Conservation (phyloP, 129 eudicot species). For the Artemisia tridentata region DNA sequence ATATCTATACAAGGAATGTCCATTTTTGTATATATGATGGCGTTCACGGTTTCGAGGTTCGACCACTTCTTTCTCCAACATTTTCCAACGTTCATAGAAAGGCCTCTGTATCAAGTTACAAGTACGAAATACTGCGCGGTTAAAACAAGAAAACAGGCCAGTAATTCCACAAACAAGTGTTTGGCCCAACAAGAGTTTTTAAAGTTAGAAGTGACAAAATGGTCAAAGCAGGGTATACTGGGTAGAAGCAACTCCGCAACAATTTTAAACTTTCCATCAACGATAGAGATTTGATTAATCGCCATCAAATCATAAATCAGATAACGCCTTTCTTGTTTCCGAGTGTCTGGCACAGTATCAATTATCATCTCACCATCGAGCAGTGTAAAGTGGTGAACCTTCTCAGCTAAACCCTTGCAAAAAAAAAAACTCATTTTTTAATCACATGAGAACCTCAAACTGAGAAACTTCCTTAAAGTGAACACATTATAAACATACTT, state of each 20-base stretch:
- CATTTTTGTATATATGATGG: constrained; percentile 43
- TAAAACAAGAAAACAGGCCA: too few species aligned
- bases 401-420: constrained; percentile 61
- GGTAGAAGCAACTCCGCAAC: too few species aligned
- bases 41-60: constrained; percentile 91
- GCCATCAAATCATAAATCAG: constrained; percentile 97
- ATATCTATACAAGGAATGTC: constrained; percentile 75
- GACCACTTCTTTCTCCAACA: constrained; percentile 96
- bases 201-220: too few species aligned
- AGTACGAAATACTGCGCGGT: too few species aligned
- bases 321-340: constrained; percentile 95
- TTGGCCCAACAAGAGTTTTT: too few species aligned
- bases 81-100: constrained; percentile 91
- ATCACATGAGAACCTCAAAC: constrained; percentile 21
- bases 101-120: constrained; percentile 60
- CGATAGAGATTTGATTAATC: constrained; percentile 58
- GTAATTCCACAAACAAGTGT: constrained; percentile 6
- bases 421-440: constrained; percentile 19
- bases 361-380: constrained; percentile 99
- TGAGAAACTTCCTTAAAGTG: background rate
- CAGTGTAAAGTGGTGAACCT: constrained; percentile 83
- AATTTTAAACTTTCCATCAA: constrained; percentile 52
- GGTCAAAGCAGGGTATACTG: too few species aligned
- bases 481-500: constrained; percentile 51
- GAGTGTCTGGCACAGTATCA: constrained; percentile 79